Evolutionary conservation across 352 stramenopile genomes (phyloP), one percentile per base, ranked within the genome.

Genomic region (Pythium apleroticum): DNA sequence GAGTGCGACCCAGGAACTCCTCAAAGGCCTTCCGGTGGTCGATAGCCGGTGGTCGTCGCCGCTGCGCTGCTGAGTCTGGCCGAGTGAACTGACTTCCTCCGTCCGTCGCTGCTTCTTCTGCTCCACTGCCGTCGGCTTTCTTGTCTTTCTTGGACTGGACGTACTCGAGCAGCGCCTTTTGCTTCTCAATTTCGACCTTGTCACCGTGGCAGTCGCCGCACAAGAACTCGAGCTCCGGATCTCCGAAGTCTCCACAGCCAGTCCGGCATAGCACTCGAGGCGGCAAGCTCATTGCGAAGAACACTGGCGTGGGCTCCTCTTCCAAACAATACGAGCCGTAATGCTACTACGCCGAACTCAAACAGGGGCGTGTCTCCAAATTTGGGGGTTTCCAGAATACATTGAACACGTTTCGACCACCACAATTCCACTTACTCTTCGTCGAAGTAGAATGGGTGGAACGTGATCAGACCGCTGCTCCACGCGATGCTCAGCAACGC

Each of bases 391-490:
- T 57, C n/a, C 19, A 25, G 27, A 27, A 33, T 35, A 49, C 20
- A 28, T 60, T 46, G 53, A 60, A 9, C 17, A 31, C n/a, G 25
- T 53, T 39, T 41, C 24, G 41, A n/a, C 9, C 20, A 62, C 12
- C n/a, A 22, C 19, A 10, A 53, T 27, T n/a, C 37, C 15, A 30
- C n/a, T 63, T 63, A 71, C 49, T 72, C 65, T 48, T 79, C 69
- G 59, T 86, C 60, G 64, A 88, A 82, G 72, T 91, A 91, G 65
- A 93, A 93, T 24, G 85, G 85, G 60, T 91, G 74, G 63, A 93
- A 93, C 11, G 81, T 86, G 58, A 93, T 76, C 45, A 91, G 65
- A 0, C 85, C 85, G n/a, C 75, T 88, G 71, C 82, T 91, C 85
- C 85, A 93, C 10, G 73, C 77, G 57, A 93, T 70, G 33, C 82